A percentile compares a stretch with the other conserved stretches of the same genome.
phyloP scores from a whole-genome alignment of 2,329 filamentous ascomycete species.

The Fusarium citri region DNA sequence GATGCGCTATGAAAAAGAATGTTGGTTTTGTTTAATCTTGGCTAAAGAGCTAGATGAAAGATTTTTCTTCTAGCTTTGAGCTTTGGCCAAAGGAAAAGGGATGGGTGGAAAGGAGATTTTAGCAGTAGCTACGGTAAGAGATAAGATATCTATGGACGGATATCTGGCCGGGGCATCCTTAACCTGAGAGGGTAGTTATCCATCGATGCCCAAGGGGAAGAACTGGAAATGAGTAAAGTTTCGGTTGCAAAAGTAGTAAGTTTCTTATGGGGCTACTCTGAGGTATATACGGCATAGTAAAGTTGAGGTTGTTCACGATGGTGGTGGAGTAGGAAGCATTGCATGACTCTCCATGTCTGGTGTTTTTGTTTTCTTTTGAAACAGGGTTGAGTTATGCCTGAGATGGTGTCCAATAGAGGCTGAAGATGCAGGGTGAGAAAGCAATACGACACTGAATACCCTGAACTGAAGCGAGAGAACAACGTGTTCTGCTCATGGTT shows the following conservation, averaged over 20 bases:
- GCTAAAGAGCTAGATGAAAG: background rate
- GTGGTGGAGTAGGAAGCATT: background rate
- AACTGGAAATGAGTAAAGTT: constrained; percentile 4
- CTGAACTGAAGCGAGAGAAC: constrained; percentile 21
- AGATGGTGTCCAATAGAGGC: constrained; percentile 17
- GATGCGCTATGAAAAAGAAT: constrained; percentile 1
- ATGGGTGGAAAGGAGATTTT: no score
- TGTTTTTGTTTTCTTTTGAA: constrained; percentile 7
- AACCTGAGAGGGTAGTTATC: constrained; percentile 4
- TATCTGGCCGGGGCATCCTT: constrained; percentile 1
- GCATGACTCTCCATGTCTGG: background rate
- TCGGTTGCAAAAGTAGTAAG: constrained; percentile 1
- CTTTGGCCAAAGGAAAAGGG: constrained; percentile 22
- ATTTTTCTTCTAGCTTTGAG: constrained; percentile 15
- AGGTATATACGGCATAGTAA: background rate
- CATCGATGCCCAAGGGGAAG: constrained; percentile 25
- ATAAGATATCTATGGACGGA: constrained; percentile 6
- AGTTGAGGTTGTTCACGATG: constrained; percentile 21
- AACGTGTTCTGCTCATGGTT: constrained; percentile 21
- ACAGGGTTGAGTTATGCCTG: background rate
- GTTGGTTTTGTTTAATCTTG: background rate
- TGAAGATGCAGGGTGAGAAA: constrained; percentile 13
- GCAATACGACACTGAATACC: constrained; percentile 7
- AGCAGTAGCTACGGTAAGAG: background rate
- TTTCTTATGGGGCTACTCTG: background rate